Percentiles rank a stretch among this genome's conserved stretches.
These are phyloP conservation scores for Ogataea polymorpha DNA, from an alignment of 805 yeast genomes.

Conservation along the genomic window DNA sequence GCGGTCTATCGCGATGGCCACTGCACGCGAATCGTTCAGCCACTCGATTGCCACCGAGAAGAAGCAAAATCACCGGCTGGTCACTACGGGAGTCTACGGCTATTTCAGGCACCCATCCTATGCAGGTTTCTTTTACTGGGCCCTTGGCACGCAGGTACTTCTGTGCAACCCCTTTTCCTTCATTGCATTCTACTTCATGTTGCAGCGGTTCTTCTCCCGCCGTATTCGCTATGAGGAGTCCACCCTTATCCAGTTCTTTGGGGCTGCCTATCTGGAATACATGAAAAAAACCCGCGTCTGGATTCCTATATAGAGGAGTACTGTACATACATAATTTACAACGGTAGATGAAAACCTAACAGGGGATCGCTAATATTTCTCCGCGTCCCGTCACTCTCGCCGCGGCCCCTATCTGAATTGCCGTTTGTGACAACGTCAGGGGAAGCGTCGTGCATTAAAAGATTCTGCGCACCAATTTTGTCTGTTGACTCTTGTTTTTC, in stretches of 20 bases:
- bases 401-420: background rate
- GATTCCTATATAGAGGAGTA: conserved; percentile 49
- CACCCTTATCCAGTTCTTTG: conserved; percentile 65
- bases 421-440: background rate
- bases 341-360: conserved; percentile 16
- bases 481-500: background rate
- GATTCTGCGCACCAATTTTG: background rate
- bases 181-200: conserved; percentile 48
- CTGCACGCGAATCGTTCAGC: conserved; percentile 83
- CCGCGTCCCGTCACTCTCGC: background rate
- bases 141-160: conserved; percentile 75
- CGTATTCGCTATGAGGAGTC: conserved; percentile 74
- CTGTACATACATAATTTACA: conserved; percentile 3
- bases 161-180: conserved; percentile 64
- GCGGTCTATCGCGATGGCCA: conserved; percentile 78
- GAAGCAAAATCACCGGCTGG: conserved; percentile 55
- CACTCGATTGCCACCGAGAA: conserved; percentile 65
- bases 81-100: conserved; percentile 71
- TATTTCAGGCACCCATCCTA: conserved; percentile 84
- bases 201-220: conserved; percentile 64
- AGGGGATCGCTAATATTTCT: conserved; percentile 4
- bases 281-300: conserved; percentile 46
- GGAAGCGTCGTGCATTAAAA: background rate
- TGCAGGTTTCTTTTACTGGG: conserved; percentile 92
- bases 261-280: conserved; percentile 58